Percentiles rank a stretch among this genome's conserved stretches.
phyloP scores from a whole-genome alignment of 1,284 basidiomycete genomes.

The Cryptococcus hybrid region DNA sequence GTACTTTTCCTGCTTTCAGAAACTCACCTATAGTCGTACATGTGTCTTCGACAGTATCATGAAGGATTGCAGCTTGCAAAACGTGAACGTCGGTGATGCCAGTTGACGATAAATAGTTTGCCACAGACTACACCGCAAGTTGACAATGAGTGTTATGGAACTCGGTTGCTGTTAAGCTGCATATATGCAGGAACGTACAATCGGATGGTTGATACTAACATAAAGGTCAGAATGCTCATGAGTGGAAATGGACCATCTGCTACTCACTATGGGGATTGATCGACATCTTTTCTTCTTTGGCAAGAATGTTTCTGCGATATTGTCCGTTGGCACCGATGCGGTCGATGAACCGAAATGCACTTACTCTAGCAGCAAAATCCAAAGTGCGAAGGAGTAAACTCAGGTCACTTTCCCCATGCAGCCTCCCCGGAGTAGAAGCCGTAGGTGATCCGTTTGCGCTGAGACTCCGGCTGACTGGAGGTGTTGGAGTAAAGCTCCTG shows the following conservation, averaged over 20 bases:
- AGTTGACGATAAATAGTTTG: constrained; percentile 43
- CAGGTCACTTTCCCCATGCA: constrained; percentile 18
- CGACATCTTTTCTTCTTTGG: constrained; percentile 48
- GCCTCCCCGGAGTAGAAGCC: constrained; percentile 1
- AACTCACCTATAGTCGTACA: constrained; percentile 42
- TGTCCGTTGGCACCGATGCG: background rate
- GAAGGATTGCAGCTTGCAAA: constrained; percentile 49
- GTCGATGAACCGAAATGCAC: constrained; percentile 6
- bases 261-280: constrained; percentile 48
- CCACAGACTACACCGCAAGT: constrained; percentile 31
- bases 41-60: constrained; percentile 53
- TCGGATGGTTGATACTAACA: constrained; percentile 47
- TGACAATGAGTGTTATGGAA: background rate
- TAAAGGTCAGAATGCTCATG: background rate
- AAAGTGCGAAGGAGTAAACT: constrained; percentile 39
- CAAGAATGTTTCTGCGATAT: constrained; percentile 45
- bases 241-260: background rate
- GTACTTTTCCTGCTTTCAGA: background rate
- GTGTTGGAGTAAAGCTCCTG: constrained; percentile 17
- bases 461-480: constrained; percentile 14
- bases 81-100: constrained; percentile 44
- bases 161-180: background rate
- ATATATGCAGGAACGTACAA: constrained; percentile 18
- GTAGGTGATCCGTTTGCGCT: constrained; percentile 3
- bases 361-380: constrained; percentile 48